Base-by-base conservation (phyloP, 208 protist genomes). In the Wallacemonas sp. region DNA sequence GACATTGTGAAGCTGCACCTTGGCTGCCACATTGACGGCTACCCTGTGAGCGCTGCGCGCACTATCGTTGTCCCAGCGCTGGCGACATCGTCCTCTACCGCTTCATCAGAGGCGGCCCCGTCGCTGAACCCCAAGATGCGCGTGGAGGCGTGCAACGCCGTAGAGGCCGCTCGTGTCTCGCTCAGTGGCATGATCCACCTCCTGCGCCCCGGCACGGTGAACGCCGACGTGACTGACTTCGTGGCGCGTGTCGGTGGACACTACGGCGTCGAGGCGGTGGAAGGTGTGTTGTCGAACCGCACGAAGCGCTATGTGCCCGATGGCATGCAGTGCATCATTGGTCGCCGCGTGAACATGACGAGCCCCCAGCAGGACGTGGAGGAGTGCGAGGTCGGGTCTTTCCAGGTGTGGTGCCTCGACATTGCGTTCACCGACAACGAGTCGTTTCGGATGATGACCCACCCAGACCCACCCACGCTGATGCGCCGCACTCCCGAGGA, bases 1-100 rank as follows among this genome's bases (percentile, higher is more conserved):
- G 98, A 99, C 67, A 82, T 99, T 21, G 97, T 98, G 48, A 99
- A 99, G 85, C 92, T 98, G 71, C 98, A 99, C 71, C 71, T 99
- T 2, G 98, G 97, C 54, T 93, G 86, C 68, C 98, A 99, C 74
- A 83, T 99, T 36, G 98, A 99, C 71, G 98, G 98, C 66, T 99
- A 97, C 81, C 91, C 98, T 10, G 93, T 97, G 12, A 79, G 84
- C 24, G 95, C 90, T 15, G 97, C 96, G 1, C 95, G 97, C 80
- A 99, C 97, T 1, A 48, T 98, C 52, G 71, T 99, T 21, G 79
- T 97, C 19, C 78, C 82, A 6, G 39, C 45, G 13, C 26, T 19
- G 1, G 48, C 37, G 42, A 36, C 62, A 10, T 26, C 24, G 12
- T 42, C 59, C 26, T 29, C 41, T 30, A 30, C 30, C 17, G 21